Evolutionary conservation across 352 stramenopile species (phyloP), one percentile per base, ranked within the genome.

Genomic region (Globisporangium cederbergense): DNA sequence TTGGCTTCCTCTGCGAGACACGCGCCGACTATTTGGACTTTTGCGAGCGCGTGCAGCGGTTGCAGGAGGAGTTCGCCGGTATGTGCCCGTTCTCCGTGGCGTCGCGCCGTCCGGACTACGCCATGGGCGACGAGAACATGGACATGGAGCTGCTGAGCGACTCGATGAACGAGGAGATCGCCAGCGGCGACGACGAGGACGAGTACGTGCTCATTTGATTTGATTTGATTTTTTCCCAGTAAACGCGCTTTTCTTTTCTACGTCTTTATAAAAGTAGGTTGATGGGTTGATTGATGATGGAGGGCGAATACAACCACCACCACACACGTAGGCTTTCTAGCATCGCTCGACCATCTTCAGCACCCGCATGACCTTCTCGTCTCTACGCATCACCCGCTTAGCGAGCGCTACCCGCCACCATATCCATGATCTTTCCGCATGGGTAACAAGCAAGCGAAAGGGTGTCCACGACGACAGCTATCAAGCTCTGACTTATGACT

Each of bases 1-100:
- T 98, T 47, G 94, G 91, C 3, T 98, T 98, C 74, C 88, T 98
- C 50, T 97, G 94, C 65, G 74, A 86, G 34, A 83, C 88, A 40
- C 77, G 80, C 11, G 58, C 72, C 14, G 86, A 96, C 53, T 93
- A 91, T 47, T 34, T 76, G 53, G 83, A 94, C 61, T 90, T 94
- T 40, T 81, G 79, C 63, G 30, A 71, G 10, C 49, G 71, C 6
- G 66, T 69, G 42, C 22, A 36, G 50, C 20, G 60, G 9, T 38
- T 65, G n/a, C n/a, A 46, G 43, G 38, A 59, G 7, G 32, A 36
- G 14, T 55, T 53, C 36, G 54, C 9, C 20, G 42, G n/a, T 42
- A 65, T 62, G 47, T 62, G 52, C 45, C 59, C 59, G 22, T 59
- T 65, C 28, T 59, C 59, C 32, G 30, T 59, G 46, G 59, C 46